Evolutionary conservation across 257 asterid species (phyloP).

Genomic region (Striga asiatica): DNA sequence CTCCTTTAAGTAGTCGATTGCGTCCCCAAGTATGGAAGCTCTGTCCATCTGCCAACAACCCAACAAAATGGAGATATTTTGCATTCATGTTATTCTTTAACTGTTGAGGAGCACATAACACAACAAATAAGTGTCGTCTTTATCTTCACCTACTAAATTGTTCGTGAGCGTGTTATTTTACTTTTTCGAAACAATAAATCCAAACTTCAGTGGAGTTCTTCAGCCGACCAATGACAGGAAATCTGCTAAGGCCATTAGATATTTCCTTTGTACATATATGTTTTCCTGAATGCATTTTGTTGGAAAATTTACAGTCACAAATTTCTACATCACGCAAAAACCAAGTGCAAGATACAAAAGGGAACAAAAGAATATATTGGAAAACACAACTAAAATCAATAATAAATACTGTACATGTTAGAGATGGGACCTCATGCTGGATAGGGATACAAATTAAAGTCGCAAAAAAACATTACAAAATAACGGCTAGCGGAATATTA

Average conservation of each 20-base stretch:
- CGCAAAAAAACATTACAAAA: not conserved
- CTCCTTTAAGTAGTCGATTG: constrained; percentile 64
- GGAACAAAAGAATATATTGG: not conserved
- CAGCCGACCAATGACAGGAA: no score
- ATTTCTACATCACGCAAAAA: not conserved
- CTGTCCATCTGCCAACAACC: constrained; percentile 53
- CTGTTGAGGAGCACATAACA: not conserved
- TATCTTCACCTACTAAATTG: not conserved
- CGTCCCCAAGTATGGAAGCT: constrained; percentile 76
- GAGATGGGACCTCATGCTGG: constrained; percentile 12
- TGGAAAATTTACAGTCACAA: no score
- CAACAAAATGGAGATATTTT: not conserved
- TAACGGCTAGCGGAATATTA: not conserved
- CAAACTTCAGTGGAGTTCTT: not conserved
- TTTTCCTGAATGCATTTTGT: no score
- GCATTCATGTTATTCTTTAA: not conserved
- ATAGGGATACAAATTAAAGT: not conserved
- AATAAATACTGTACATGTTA: not conserved
- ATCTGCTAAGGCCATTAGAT: no score
- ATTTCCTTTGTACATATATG: no score
- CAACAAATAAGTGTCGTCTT: not conserved
- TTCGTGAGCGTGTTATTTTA: not conserved
- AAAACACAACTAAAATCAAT: not conserved
- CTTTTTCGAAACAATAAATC: not conserved
- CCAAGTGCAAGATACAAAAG: not conserved